Conservation (phyloP, 2,329 filamentous ascomycete genomes). For the Teratosphaeria pseudoeucalypti region DNA sequence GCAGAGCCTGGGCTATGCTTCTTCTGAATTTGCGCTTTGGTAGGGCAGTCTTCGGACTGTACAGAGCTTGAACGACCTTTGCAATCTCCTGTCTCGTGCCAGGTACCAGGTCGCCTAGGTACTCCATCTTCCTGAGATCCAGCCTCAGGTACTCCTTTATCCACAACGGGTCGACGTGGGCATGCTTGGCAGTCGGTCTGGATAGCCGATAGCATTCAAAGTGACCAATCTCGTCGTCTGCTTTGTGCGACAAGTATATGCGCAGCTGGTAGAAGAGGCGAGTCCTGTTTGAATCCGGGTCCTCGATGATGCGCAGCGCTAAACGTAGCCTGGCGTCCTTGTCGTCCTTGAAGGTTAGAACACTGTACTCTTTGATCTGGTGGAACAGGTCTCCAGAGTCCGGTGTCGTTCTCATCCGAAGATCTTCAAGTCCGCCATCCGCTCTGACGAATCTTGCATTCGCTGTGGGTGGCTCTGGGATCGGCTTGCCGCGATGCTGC, state of each 20-base stretch:
- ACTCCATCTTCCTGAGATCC: neutral
- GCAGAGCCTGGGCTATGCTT: neutral
- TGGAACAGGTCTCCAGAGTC: neutral
- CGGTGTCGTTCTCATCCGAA: neutral
- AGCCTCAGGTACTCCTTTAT: neutral
- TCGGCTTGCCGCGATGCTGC: neutral
- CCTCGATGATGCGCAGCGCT: neutral
- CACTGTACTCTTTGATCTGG: neutral
- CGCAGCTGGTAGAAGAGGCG: neutral
- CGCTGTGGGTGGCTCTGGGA: neutral
- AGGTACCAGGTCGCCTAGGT: neutral
- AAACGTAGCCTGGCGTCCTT: neutral
- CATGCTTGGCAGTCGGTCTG: neutral
- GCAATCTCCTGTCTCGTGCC: neutral
- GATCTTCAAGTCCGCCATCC: neutral
- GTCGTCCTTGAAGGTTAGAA: neutral
- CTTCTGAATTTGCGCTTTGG: neutral
- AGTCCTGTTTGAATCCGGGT: neutral
- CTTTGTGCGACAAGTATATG: neutral
- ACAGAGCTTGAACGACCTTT: neutral
- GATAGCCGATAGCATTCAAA: neutral
- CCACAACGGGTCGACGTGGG: neutral
- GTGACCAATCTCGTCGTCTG: neutral
- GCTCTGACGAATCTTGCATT: neutral
- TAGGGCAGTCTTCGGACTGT: neutral